Evolutionary conservation across 257 asterid genomes (phyloP).

Genomic region (Solanum virginianum): DNA sequence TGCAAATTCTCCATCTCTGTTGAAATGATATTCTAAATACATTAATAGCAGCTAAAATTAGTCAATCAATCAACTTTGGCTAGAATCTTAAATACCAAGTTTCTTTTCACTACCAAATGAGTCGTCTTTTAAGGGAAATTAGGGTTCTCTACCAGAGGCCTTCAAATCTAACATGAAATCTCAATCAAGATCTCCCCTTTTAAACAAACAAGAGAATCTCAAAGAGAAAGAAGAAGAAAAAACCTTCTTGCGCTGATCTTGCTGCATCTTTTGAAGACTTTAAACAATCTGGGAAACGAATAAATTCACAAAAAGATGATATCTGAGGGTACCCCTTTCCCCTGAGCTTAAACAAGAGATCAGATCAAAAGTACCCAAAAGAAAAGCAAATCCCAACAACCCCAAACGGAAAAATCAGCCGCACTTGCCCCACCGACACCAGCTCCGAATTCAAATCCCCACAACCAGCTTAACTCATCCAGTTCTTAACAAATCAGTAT

Average conservation of each 20-base stretch:
- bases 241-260: conserved; percentile 66
- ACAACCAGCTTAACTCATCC: background rate
- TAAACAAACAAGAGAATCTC: background rate
- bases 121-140: background rate
- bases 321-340: background rate
- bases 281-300: background rate
- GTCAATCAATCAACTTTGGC: background rate
- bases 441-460: background rate
- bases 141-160: background rate
- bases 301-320: background rate
- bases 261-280: conserved; percentile 22
- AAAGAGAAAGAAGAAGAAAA: background rate
- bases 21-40: background rate
- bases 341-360: background rate
- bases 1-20: background rate
- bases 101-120: background rate
- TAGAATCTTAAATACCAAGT: background rate
- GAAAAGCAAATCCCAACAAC: background rate
- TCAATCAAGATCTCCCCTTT: background rate
- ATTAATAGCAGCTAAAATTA: background rate
- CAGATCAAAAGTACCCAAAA: background rate
- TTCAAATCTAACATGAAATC: background rate
- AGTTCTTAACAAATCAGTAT: background rate
- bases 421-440: conserved; percentile 2
- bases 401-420: background rate